Evolutionary conservation across 2,329 filamentous ascomycete genomes (phyloP).

Genomic region (Botryotinia calthae): DNA sequence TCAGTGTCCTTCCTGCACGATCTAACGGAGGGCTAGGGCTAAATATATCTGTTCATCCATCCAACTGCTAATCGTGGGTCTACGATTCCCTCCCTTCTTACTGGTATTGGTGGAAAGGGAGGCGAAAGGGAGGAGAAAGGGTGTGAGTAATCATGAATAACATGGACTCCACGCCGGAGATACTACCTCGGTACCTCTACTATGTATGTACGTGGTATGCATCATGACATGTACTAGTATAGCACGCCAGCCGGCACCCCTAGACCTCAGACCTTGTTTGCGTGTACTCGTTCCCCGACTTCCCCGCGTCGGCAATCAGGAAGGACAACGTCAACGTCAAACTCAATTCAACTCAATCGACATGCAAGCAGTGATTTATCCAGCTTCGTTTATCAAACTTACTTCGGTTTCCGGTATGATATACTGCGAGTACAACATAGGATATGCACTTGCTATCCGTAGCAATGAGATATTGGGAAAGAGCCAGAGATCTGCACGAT

Average conservation of each 20-base stretch:
- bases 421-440: conserved; percentile 6
- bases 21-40: neutral
- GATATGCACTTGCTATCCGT: conserved; percentile 13
- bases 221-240: neutral
- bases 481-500: conserved; percentile 5
- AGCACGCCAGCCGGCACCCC: neutral
- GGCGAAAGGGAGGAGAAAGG: too few relatives aligned
- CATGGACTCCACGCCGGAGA: neutral
- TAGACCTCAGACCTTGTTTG: neutral
- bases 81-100: neutral
- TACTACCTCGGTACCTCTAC: neutral
- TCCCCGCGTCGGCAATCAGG: neutral
- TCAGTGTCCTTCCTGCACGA: too few relatives aligned
- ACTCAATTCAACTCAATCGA: neutral
- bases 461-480: conserved; percentile 10
- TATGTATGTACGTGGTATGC: neutral
- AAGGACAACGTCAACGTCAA: neutral
- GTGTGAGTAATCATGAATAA: neutral
- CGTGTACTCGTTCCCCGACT: neutral
- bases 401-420: conserved; percentile 9
- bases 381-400: neutral
- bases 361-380: neutral
- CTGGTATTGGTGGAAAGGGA: neutral
- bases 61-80: neutral
- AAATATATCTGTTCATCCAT: neutral